phyloP scores from a whole-genome alignment of 139 green algal species.

The Micractinium conductrix region DNA sequence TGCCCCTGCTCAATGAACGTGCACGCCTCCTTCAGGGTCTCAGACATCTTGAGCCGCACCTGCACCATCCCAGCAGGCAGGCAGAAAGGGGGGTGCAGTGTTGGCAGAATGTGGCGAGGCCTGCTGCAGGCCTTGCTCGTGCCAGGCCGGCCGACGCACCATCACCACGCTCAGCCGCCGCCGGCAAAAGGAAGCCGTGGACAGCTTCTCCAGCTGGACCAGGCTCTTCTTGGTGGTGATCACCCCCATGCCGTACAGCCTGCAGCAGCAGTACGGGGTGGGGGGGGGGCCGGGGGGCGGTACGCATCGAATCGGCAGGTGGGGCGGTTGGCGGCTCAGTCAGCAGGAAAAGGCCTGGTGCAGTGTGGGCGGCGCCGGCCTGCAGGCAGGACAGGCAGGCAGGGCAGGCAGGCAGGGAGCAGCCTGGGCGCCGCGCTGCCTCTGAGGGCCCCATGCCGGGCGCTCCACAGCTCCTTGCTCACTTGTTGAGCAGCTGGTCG shows the following conservation, averaged over 20 bases:
- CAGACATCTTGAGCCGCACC: constrained; percentile 86
- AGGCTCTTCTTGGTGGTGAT: constrained; percentile 94
- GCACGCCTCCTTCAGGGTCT: constrained; percentile 89
- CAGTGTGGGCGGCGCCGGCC: no score
- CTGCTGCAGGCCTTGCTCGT: not conserved
- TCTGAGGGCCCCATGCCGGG: no score
- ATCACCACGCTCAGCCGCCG: constrained; percentile 93
- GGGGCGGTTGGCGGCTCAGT: not conserved
- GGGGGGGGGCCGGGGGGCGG: no score
- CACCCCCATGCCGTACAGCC: constrained; percentile 93
- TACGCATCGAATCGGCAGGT: not conserved
- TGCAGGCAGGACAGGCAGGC: no score
- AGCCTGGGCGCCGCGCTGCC: no score
- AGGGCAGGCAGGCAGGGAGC: no score
- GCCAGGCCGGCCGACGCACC: constrained; percentile 54
- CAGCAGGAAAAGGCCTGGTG: no score
- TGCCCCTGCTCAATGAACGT: constrained; percentile 98
- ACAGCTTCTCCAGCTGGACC: constrained; percentile 91
- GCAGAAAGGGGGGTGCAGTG: not conserved
- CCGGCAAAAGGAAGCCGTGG: constrained; percentile 91
- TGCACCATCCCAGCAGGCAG: not conserved
- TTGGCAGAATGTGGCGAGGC: not conserved
- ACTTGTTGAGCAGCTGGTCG: constrained; percentile 96
- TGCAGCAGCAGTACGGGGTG: constrained; percentile 25
- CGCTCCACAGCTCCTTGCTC: no score